phyloP scores from a whole-genome alignment of 805 yeast genomes.

The Kazachstania bromeliacearum region DNA sequence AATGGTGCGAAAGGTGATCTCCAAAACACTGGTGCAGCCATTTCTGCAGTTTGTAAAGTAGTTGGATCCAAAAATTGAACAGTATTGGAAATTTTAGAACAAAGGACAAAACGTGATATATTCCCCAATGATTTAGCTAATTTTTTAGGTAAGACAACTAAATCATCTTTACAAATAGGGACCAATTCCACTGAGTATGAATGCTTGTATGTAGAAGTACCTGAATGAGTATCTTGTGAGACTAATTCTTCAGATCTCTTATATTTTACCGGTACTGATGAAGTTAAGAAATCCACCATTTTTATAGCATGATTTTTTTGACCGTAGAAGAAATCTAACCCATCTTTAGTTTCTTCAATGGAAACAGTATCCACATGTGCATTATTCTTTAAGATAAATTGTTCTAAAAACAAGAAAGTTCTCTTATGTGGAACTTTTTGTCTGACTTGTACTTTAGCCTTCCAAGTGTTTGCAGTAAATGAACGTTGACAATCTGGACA shows the following conservation, averaged over 20 bases:
- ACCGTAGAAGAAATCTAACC: slow-evolving; percentile 86
- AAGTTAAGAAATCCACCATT: slow-evolving; percentile 80
- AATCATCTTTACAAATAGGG: slow-evolving; percentile 93
- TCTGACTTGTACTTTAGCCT: slow-evolving; percentile 93
- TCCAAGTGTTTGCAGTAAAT: slow-evolving; percentile 94
- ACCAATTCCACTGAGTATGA: slow-evolving; percentile 88
- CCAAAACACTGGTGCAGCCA: slow-evolving; percentile 68
- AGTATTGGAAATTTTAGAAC: slow-evolving; percentile 74
- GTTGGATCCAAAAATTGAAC: slow-evolving; percentile 81
- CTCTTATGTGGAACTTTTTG: slow-evolving; percentile 97
- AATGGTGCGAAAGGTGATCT: slow-evolving; percentile 71
- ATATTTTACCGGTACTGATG: slow-evolving; percentile 74
- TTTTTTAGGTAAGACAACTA: slow-evolving; percentile 83
- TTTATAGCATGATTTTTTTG: slow-evolving; percentile 86
- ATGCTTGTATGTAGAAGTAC: slow-evolving; percentile 79
- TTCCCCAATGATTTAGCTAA: slow-evolving; percentile 78
- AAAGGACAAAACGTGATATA: slow-evolving; percentile 70
- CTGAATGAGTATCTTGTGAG: slow-evolving; percentile 84
- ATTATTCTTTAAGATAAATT: slow-evolving; percentile 80
- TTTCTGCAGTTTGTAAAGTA: slow-evolving; percentile 68
- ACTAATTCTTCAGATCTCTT: slow-evolving; percentile 87
- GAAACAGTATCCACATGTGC: slow-evolving; percentile 92
- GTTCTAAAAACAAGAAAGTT: slow-evolving; percentile 92
- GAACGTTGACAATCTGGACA: slow-evolving; percentile 98
- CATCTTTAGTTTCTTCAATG: slow-evolving; percentile 87